phyloP scores from a whole-genome alignment of 495 filamentous ascomycete species.

The Penicillium canescens region DNA sequence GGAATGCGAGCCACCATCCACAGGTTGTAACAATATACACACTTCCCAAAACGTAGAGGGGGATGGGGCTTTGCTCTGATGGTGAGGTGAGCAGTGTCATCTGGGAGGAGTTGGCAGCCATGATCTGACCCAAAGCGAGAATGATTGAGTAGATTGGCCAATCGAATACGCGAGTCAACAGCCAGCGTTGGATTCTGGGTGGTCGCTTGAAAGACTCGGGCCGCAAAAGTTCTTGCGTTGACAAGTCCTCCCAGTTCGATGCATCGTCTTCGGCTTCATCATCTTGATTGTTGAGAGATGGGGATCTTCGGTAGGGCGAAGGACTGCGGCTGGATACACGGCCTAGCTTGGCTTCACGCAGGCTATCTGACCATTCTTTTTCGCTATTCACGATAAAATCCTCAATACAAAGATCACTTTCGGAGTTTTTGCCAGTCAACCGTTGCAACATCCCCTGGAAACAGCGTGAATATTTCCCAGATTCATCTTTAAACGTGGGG shows the following conservation, averaged over 20 bases:
- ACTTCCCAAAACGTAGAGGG: slow-evolving; percentile 64
- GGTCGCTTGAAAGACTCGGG: background rate
- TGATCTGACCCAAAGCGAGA: slow-evolving; percentile 63
- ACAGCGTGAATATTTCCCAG: slow-evolving; percentile 57
- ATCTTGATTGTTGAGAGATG: slow-evolving; percentile 31
- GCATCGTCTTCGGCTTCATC: slow-evolving; percentile 35
- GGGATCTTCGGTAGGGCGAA: slow-evolving; percentile 38
- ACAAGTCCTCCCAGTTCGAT: slow-evolving; percentile 51
- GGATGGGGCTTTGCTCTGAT: slow-evolving; percentile 57
- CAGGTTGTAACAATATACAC: slow-evolving; percentile 63
- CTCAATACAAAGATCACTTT: slow-evolving; percentile 62
- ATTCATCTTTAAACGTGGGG: slow-evolving; percentile 67
- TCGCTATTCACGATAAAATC: slow-evolving; percentile 65
- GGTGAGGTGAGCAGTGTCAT: slow-evolving; percentile 67
- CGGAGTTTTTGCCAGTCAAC: slow-evolving; percentile 58
- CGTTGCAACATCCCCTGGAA: slow-evolving; percentile 61
- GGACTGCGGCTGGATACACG: slow-evolving; percentile 41
- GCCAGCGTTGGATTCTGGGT: slow-evolving; percentile 44
- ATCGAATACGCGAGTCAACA: slow-evolving; percentile 49
- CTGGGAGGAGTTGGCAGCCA: slow-evolving; percentile 71
- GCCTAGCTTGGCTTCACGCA: slow-evolving; percentile 56
- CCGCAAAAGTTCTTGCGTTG: background rate
- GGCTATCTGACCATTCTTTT: slow-evolving; percentile 66
- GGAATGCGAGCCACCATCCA: slow-evolving; percentile 65
- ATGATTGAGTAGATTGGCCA: slow-evolving; percentile 77